Evolutionary conservation across 768 basidiomycete species (phyloP), one percentile per base, ranked within the genome.

Genomic region (Strobilomyces echinocephalus): DNA sequence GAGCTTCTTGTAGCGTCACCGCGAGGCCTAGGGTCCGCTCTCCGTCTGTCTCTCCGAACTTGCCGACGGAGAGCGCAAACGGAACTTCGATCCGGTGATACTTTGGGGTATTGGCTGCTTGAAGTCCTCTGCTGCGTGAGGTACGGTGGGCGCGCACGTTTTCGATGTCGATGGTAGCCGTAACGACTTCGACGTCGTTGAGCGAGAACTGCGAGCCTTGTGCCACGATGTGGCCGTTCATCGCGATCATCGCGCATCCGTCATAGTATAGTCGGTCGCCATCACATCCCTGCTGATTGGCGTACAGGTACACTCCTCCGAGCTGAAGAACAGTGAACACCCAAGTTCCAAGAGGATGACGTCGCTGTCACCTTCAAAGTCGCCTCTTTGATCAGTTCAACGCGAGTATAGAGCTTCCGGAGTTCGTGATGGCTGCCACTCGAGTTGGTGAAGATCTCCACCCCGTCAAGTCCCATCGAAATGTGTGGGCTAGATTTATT

Each of bases 251-350:
- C 31, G 92, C 88, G 59, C 91, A 97, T 30, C 97, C 97, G 61
- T 99, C 97, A 67, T 97, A 99, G 76, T 98, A 99, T 0, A 98
- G 78, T 30, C 97, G 83, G 68, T 99, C 97, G 1, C 97, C 97
- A 63, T 99, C 97, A 65, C 97, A 99, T 6, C 97, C 97, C 75
- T 97, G 95, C 63, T 99, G 97, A 67, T 99, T 99, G 9, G 97
- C 92, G 63, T 99, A 99, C 8, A 99, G 80, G 71, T 99, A 99
- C 49, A 97, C 83, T 3, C 97, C 97, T 10, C 97, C 97, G 34
- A 95, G 81, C 95, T 97, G 59, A 8, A 36, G 38, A 39, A 31
- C n/a, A 15, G 31, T 0, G 14, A 12, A 5, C 3, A 8, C 44
- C 24, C 16, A n/a, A 38, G 26, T 26, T 21, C 6, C 18, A 8